phyloP scores from a whole-genome alignment of 2,329 filamentous ascomycete species.

The Elsinoe australis region DNA sequence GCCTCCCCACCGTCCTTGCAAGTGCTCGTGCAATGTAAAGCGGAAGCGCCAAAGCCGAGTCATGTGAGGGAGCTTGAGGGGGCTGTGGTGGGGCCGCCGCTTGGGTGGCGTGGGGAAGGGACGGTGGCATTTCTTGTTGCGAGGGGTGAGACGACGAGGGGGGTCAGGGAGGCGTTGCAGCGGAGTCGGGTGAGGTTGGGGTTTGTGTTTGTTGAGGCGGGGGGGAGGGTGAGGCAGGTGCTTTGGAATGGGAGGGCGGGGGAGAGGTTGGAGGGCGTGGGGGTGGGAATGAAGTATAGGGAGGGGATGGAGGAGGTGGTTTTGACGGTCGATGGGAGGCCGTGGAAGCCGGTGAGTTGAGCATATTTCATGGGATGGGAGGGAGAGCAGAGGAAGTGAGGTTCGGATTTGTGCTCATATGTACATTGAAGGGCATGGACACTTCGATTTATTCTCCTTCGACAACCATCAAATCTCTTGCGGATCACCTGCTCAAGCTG shows the following conservation, averaged over 20 bases:
- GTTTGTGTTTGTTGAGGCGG: conserved; percentile 54
- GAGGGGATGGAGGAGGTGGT: conserved; percentile 21
- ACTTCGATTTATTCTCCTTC: neutral
- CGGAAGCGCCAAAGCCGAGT: conserved; percentile 46
- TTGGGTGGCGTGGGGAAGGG: conserved; percentile 58
- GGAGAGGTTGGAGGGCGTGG: conserved; percentile 50
- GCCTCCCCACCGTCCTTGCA: conserved; percentile 31
- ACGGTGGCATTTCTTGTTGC: conserved; percentile 66
- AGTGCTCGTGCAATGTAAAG: conserved; percentile 62
- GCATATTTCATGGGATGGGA: neutral
- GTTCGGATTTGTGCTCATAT: too few relatives aligned
- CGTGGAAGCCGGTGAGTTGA: conserved; percentile 20
- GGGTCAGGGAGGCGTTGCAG: conserved; percentile 64
- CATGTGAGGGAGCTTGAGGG: conserved; percentile 72
- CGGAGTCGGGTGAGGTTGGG: conserved; percentile 63
- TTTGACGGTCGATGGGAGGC: conserved; percentile 27
- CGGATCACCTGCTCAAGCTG: neutral
- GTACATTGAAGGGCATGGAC: neutral
- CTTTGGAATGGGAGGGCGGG: conserved; percentile 63
- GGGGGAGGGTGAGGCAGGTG: conserved; percentile 58
- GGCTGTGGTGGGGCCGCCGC: conserved; percentile 64
- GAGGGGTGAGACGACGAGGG: conserved; percentile 64
- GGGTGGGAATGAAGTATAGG: conserved; percentile 20
- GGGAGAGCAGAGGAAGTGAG: neutral
- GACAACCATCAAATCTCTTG: too few relatives aligned